phyloP scores from a whole-genome alignment of 208 protist species.

The Acanthamoeba royreba region DNA sequence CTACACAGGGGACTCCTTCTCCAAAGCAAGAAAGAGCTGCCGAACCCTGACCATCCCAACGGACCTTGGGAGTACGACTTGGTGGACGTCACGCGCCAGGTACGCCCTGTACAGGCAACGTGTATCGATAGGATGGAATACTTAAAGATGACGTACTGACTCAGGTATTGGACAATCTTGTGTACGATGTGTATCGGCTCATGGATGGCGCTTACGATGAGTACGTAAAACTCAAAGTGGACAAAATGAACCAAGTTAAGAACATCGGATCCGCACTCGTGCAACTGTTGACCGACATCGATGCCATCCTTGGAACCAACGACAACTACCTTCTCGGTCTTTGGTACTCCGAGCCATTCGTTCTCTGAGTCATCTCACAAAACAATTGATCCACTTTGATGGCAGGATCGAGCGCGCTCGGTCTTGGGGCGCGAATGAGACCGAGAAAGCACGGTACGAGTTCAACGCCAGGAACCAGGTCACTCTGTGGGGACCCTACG shows the following conservation, averaged over 20 bases:
- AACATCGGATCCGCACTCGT: background rate
- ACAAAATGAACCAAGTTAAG: constrained; percentile 54
- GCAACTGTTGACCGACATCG: constrained; percentile 51
- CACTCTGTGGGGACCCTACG: constrained; percentile 75
- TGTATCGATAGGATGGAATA: background rate
- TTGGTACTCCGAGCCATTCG: no score
- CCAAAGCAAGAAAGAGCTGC: background rate
- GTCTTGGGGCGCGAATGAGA: background rate
- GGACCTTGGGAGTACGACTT: constrained; percentile 65
- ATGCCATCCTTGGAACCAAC: constrained; percentile 64
- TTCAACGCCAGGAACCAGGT: constrained; percentile 77
- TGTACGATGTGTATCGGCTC: background rate
- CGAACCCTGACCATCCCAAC: background rate
- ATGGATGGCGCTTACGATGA: background rate
- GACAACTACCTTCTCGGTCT: constrained; percentile 64
- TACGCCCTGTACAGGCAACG: background rate
- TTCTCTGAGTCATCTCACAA: background rate
- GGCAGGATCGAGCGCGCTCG: constrained; percentile 25
- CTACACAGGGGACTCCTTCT: background rate
- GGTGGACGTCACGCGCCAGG: constrained; percentile 68
- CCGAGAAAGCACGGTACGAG: background rate
- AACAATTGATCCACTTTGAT: background rate
- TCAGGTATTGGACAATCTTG: constrained; percentile 36
- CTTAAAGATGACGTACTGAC: no score
- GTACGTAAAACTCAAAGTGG: background rate